Conservation (phyloP, 495 filamentous ascomycete species). For the Beverwykella pulmonaria region DNA sequence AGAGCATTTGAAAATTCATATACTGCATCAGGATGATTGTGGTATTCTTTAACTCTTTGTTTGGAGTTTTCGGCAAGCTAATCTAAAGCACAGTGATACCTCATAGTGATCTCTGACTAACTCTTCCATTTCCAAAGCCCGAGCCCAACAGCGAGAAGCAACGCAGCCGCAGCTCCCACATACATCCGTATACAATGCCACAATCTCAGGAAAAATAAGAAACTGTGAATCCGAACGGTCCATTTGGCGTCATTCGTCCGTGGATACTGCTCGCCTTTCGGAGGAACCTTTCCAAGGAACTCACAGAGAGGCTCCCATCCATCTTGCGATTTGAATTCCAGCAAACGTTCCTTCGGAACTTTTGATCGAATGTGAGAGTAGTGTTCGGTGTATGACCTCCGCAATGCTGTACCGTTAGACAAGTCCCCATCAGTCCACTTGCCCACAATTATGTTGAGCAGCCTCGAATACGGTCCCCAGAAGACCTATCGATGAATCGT, state of each 20-base stretch:
- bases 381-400: slow-evolving; percentile 1
- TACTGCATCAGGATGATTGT: too few species aligned
- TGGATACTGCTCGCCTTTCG: slow-evolving; percentile 12
- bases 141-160: too few species aligned
- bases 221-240: slow-evolving; percentile 7
- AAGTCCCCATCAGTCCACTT: slow-evolving; percentile 7
- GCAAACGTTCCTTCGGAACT: slow-evolving; percentile 9
- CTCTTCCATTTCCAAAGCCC: too few species aligned
- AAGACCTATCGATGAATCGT: slow-evolving; percentile 1
- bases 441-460: slow-evolving; percentile 6
- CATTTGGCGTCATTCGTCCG: slow-evolving; percentile 9
- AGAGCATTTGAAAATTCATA: too few species aligned
- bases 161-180: neutral
- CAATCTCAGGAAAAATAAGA: neutral
- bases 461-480: slow-evolving; percentile 3
- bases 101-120: too few species aligned
- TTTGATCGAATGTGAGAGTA: slow-evolving; percentile 5
- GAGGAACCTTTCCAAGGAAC: slow-evolving; percentile 10
- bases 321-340: slow-evolving; percentile 14
- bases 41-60: too few species aligned
- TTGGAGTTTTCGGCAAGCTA: too few species aligned
- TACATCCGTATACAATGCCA: too few species aligned
- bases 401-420: slow-evolving; percentile 1
- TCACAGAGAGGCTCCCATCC: slow-evolving; percentile 21
- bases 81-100: too few species aligned